Percentiles rank a stretch among this genome's conserved stretches.
phyloP scores from a whole-genome alignment of 2,329 filamentous ascomycete species.

The Cytospora piceicola region DNA sequence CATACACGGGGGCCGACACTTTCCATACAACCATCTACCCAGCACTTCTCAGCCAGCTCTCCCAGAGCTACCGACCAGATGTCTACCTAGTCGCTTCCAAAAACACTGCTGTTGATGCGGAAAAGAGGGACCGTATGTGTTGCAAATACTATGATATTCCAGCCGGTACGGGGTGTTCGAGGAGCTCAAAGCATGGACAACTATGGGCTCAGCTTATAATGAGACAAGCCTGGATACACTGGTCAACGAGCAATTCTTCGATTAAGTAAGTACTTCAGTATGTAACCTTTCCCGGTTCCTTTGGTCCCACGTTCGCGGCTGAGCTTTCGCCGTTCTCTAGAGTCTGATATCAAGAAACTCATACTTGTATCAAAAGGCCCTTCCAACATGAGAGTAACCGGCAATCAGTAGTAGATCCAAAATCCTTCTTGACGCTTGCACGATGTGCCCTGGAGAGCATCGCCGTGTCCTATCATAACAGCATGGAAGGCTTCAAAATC shows the following conservation, averaged over 20 bases:
- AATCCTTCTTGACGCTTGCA: background rate
- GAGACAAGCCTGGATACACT: background rate
- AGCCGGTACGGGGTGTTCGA: slow-evolving; percentile 27
- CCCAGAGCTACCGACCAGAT: too few species aligned
- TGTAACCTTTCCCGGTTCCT: background rate
- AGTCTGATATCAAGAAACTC: background rate
- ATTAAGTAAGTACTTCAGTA: background rate
- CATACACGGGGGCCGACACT: too few species aligned
- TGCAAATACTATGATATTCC: slow-evolving; percentile 31
- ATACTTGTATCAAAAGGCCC: background rate
- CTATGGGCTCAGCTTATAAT: slow-evolving; percentile 30
- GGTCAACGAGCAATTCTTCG: background rate
- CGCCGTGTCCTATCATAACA: background rate
- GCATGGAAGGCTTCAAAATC: background rate
- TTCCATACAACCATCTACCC: too few species aligned
- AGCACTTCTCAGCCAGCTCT: too few species aligned
- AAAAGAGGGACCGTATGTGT: slow-evolving; percentile 22
- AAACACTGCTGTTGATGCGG: too few species aligned
- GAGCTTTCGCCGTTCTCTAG: background rate
- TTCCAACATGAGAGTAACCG: background rate
- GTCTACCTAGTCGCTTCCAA: too few species aligned
- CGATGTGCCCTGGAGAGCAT: background rate
- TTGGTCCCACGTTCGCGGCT: background rate
- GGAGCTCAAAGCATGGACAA: slow-evolving; percentile 33
- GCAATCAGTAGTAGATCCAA: background rate